phyloP scores from a whole-genome alignment of 805 yeast genomes.

The Saccharomycopsis fodiens region DNA sequence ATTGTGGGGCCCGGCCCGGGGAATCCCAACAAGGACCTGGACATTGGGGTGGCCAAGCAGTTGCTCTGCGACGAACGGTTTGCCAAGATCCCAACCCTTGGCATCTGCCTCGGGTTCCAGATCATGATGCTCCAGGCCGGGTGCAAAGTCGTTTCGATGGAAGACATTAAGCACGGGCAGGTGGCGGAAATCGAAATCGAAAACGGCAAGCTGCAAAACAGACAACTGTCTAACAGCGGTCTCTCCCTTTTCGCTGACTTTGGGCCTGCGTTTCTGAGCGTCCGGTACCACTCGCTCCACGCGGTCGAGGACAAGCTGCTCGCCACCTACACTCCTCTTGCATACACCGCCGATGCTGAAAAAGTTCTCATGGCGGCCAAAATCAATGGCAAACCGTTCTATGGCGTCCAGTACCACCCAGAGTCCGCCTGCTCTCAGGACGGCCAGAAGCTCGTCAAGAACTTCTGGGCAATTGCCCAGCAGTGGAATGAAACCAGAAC shows the following conservation, averaged over 20 bases:
- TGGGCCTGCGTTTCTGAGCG: conserved; percentile 47
- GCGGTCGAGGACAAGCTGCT: conserved; percentile 25
- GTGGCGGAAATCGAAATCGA: conserved; percentile 40
- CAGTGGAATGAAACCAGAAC: conserved; percentile 18
- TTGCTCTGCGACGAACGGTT: not conserved
- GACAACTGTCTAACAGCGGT: not conserved
- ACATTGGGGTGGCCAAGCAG: conserved; percentile 20
- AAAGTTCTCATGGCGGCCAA: conserved; percentile 72
- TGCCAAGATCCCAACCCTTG: conserved; percentile 58
- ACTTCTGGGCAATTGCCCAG: conserved; percentile 51
- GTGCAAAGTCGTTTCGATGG: conserved; percentile 42
- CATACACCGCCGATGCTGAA: conserved; percentile 36
- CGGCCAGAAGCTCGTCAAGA: conserved; percentile 53
- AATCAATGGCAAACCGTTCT: conserved; percentile 58
- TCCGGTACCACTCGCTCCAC: conserved; percentile 78
- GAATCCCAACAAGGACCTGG: conserved; percentile 47
- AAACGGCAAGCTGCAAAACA: not conserved
- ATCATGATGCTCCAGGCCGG: conserved; percentile 51
- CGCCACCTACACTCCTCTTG: conserved; percentile 41
- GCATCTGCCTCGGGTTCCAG: conserved; percentile 93
- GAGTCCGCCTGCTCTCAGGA: conserved; percentile 79
- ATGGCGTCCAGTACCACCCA: conserved; percentile 96
- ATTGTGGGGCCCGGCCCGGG: conserved; percentile 99
- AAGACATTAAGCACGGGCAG: conserved; percentile 78
- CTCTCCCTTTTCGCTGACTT: conserved; percentile 33